phyloP scores from a whole-genome alignment of 2,329 filamentous ascomycete species.

The Fusarium lateritium region DNA sequence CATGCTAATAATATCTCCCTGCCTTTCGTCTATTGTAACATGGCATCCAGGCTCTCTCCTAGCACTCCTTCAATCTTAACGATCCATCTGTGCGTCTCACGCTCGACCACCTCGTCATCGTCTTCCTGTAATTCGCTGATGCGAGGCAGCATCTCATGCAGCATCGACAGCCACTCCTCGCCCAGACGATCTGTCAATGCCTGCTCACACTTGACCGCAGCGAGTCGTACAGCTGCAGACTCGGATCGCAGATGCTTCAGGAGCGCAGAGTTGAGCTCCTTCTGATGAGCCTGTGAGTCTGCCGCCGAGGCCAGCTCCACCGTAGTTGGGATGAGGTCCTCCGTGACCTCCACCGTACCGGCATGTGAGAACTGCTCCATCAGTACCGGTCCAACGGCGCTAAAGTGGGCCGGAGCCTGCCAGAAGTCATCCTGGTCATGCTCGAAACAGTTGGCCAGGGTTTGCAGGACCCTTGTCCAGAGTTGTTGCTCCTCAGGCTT shows the following conservation, averaged over 20 bases:
- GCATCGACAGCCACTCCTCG: conserved; percentile 91
- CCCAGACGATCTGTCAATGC: conserved; percentile 84
- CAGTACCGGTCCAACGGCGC: conserved; percentile 77
- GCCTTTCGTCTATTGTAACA: conserved; percentile 79
- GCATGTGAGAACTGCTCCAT: conserved; percentile 75
- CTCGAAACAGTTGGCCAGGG: conserved; percentile 82
- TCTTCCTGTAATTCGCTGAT: conserved; percentile 97
- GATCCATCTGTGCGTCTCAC: conserved; percentile 92
- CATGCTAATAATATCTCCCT: conserved; percentile 12
- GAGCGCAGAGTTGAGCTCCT: conserved; percentile 85
- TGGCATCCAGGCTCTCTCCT: conserved; percentile 91
- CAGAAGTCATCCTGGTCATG: conserved; percentile 97
- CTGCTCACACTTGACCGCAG: conserved; percentile 86
- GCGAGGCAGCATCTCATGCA: conserved; percentile 96
- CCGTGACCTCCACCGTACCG: conserved; percentile 58
- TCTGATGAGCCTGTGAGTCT: conserved; percentile 90
- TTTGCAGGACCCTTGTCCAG: conserved; percentile 78
- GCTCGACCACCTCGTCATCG: conserved; percentile 93
- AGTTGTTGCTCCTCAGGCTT: conserved; percentile 68
- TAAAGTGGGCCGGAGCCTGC: conserved; percentile 92
- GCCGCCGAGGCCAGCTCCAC: conserved; percentile 85
- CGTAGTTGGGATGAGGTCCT: conserved; percentile 79
- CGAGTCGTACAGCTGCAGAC: conserved; percentile 79
- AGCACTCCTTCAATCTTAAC: conserved; percentile 89
- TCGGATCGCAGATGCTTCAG: conserved; percentile 85